Conservation (phyloP, 2,329 filamentous ascomycete species). For the Curvularia lunata region DNA sequence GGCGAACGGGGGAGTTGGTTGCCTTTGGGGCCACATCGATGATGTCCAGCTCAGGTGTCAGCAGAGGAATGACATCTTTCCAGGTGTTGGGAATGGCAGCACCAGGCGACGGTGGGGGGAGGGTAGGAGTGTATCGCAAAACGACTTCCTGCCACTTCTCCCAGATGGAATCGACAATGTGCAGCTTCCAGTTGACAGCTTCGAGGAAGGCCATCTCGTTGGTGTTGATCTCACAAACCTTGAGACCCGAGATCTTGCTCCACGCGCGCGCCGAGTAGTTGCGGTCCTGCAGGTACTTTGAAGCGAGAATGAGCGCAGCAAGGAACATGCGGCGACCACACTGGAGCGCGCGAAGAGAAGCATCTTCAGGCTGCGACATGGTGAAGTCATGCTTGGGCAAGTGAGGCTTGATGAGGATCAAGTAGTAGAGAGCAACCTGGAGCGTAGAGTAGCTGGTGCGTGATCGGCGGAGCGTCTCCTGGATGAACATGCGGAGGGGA, state of each 20-base stretch:
- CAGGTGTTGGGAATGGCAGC: conserved; percentile 49
- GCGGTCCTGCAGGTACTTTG: conserved; percentile 96
- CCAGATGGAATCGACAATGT: conserved; percentile 88
- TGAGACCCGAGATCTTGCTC: conserved; percentile 99
- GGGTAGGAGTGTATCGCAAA: conserved; percentile 76
- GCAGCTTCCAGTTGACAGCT: conserved; percentile 91
- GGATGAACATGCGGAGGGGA: conserved; percentile 92
- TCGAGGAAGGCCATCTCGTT: conserved; percentile 93
- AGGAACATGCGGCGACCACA: conserved; percentile 98
- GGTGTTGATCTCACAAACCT: conserved; percentile 91
- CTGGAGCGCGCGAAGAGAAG: conserved; percentile 80
- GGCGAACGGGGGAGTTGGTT: conserved; percentile 36
- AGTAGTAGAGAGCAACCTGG: conserved; percentile 94
- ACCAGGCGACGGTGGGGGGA: conserved; percentile 51
- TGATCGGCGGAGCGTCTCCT: conserved; percentile 93
- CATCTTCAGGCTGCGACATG: conserved; percentile 80
- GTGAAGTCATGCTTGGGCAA: conserved; percentile 84
- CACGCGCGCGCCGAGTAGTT: conserved; percentile 97
- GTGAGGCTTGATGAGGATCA: conserved; percentile 90
- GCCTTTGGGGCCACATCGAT: conserved; percentile 49
- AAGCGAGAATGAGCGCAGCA: conserved; percentile 90
- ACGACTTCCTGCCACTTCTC: conserved; percentile 94
- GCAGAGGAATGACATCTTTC: conserved; percentile 59
- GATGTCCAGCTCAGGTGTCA: conserved; percentile 64
- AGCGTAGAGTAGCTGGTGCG: conserved; percentile 97